Base-by-base conservation (phyloP, 164 flowering plant species). In the Pachysandra terminalis region DNA sequence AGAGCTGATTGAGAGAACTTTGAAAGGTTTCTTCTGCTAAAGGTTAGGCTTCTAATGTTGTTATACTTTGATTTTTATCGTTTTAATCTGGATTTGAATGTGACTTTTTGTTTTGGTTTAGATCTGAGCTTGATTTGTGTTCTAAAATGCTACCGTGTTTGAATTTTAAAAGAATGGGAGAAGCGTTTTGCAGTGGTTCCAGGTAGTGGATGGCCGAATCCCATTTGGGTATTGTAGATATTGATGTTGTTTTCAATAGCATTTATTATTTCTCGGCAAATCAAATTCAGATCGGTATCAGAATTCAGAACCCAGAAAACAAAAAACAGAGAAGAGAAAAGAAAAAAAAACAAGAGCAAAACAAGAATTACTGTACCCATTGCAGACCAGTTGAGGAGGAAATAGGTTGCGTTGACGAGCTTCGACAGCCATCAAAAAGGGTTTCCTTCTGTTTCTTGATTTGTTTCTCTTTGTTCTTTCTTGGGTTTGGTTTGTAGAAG, bases 371-470 rank as follows among this genome's bases (percentile, higher is more conserved):
- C 5, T 25, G 23, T 69, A 82, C 83, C 86, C 68, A 56, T 74
- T 71, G 0, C 61, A 17, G 41, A 83, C 61, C 23, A 80, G 69
- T 72, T 82, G 86, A 13, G 82, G 48, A 54, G 86, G 69, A 63
- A 83, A 74, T 52, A 74, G 77, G 62, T 79, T 75, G 63, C 73
- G 76, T 54, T 80, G 83, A 37, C 70, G 83, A 61, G 93, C 83
- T 71, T 87, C 86, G 63, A 86, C 87, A 12, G 90, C 90, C 93
- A 87, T 85, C 57, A 51, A 35, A 69, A 37, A 40, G 35, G 24
- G 26, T 48, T 2, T 51, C 40, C 54, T 62, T 35, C 53, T 51
- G 28, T 56, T 64, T 13, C 54, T 21, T 19, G 19, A n/a, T n/a
- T n/a, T n/a, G 19, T 48, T 16, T 62, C 15, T 9, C 35, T 2